Evolutionary conservation across 2,329 filamentous ascomycete genomes (phyloP).

Genomic region (Kalaharituber pfeilii): DNA sequence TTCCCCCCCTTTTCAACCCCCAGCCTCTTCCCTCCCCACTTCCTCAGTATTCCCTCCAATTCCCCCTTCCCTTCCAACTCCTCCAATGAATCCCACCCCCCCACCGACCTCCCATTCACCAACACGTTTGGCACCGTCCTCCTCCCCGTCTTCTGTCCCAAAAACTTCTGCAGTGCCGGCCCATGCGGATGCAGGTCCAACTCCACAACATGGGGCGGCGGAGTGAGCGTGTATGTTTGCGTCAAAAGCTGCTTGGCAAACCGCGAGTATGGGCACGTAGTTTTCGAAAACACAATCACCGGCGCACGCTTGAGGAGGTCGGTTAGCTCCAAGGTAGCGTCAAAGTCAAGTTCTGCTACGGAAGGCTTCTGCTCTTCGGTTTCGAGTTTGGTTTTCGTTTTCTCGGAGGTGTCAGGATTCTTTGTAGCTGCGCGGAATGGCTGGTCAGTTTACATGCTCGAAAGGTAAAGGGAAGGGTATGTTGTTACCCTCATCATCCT

Average conservation of each 20-base stretch:
- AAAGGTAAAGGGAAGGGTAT: background rate
- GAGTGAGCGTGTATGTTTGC: conserved; percentile 66
- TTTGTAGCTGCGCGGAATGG: conserved; percentile 12
- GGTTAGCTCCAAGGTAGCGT: conserved; percentile 24
- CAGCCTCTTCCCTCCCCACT: conserved; percentile 53
- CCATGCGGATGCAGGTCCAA: conserved; percentile 70
- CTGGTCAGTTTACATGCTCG: background rate
- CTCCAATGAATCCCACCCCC: conserved; percentile 72
- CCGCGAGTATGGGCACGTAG: conserved; percentile 74
- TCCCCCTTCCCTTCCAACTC: conserved; percentile 49
- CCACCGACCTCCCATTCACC: conserved; percentile 72
- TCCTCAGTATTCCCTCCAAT: conserved; percentile 53
- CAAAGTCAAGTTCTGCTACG: no score
- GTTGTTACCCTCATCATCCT: conserved; percentile 23
- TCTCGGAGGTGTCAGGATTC: conserved; percentile 9
- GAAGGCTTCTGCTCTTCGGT: background rate
- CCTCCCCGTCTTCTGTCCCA: conserved; percentile 58
- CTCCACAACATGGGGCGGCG: conserved; percentile 74
- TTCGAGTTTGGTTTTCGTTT: background rate
- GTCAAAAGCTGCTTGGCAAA: conserved; percentile 73
- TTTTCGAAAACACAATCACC: conserved; percentile 95
- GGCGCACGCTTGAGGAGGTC: background rate
- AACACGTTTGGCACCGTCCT: conserved; percentile 84
- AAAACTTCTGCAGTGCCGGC: conserved; percentile 48
- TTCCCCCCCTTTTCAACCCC: background rate